Base-by-base conservation (phyloP, 139 green algal genomes). In the Raphidocelis subcapitata region DNA sequence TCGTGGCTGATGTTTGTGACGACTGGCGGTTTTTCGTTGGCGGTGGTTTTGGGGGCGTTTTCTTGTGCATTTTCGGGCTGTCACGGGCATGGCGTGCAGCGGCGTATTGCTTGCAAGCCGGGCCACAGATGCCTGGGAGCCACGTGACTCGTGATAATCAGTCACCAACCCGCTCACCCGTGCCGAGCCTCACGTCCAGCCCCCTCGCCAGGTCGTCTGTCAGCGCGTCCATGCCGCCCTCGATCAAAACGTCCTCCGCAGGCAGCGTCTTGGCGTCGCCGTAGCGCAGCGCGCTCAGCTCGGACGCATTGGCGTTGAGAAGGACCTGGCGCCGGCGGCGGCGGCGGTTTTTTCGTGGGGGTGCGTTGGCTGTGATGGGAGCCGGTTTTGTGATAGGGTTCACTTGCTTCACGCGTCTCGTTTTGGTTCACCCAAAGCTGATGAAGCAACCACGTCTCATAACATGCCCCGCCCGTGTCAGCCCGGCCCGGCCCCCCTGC, bases 171-270 rank as follows among this genome's bases (percentile, higher is more conserved):
- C 26, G 24, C 69, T 51, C 60, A 76, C 69, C 47, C 44, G 54
- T 69, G 60, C 59, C 67, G 57, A 68, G 62, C 3, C 44, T 52
- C 44, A 95, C 63, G 32, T 89, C 71, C 41, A 96, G 62, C 0
- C 84, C 79, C 2, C 24, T 28, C 12, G 69, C 57, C 26, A 89
- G 63, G 4, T 16, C n/a, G 15, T 73, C 33, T 3, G 67, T 46
- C 0, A 90, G 15, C 1, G 62, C 3, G 21, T 77, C 57, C 31
- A 82, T 89, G 26, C 85, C 85, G 3, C 64, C 63, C 3, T 57
- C 8, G 26, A 90, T 41, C 23, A 85, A 67, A 5, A 89, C 81
- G 33, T 90, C 85, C 1, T 75, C 57, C 3, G 69, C 71, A 0
- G 85, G 85, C 4, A 90, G 73, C 1, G 44, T 62, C 59, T 76